A percentile compares a stretch with the other conserved stretches of the same genome.
These are phyloP conservation scores for Lagenidium sp. DNA, from an alignment of 352 stramenopile species.

Conservation along the genomic window DNA sequence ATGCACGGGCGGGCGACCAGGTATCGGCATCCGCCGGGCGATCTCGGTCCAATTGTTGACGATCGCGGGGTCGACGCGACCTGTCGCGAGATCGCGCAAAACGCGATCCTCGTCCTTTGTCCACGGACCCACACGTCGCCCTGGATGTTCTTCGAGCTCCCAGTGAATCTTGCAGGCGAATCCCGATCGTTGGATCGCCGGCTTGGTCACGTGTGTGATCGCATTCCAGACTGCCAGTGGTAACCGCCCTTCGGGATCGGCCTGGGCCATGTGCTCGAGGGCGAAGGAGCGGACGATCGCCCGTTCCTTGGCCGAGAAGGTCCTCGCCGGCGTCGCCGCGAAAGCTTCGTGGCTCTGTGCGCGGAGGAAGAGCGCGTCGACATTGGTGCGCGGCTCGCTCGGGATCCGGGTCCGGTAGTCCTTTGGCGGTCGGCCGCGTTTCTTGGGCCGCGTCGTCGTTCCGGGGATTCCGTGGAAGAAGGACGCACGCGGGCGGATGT, in stretches of 20 bases:
- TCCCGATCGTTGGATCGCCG: conserved; percentile 39
- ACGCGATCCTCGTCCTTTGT: conserved; percentile 17
- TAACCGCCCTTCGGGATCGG: conserved; percentile 5
- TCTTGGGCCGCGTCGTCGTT: not conserved
- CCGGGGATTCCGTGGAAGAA: conserved; percentile 37
- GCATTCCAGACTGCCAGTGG: conserved; percentile 42
- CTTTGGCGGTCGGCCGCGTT: not conserved
- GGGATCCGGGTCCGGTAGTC: not conserved
- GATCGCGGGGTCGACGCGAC: conserved; percentile 4
- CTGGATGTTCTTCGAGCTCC: conserved; percentile 55
- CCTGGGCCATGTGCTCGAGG: not conserved
- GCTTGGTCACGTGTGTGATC: conserved; percentile 19
- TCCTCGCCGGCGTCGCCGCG: conserved; percentile 24
- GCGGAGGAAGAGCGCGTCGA: conserved; percentile 38
- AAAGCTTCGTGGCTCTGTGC: conserved; percentile 54
- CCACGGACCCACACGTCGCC: conserved; percentile 20
- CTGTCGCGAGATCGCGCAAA: conserved; percentile 10
- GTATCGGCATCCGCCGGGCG: conserved; percentile 13
- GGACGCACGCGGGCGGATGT: conserved; percentile 41
- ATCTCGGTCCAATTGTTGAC: conserved; percentile 17
- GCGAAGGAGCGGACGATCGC: conserved; percentile 44
- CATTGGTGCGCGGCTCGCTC: conserved; percentile 35
- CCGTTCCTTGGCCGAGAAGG: conserved; percentile 54
- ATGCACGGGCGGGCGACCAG: conserved; percentile 13
- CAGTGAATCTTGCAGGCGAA: conserved; percentile 73